These are phyloP conservation scores for Xylaria multiplex DNA, from an alignment of 2,329 filamentous ascomycete genomes.

Conservation along the genomic window DNA sequence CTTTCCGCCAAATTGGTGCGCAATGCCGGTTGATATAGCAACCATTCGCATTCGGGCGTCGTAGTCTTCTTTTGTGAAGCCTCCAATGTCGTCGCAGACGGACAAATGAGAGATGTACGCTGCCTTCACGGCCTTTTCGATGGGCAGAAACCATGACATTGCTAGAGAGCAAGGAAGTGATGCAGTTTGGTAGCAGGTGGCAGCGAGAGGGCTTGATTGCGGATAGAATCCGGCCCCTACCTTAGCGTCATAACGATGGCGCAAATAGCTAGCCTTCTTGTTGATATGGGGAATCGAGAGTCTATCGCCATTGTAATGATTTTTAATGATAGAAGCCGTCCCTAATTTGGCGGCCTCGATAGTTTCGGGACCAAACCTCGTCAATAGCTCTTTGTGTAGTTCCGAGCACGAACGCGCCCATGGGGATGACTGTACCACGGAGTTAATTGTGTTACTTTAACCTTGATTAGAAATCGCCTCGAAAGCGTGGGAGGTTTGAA, in stretches of 20 bases:
- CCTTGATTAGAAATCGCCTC: not conserved
- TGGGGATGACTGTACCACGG: not conserved
- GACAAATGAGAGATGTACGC: constrained; percentile 33
- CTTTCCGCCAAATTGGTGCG: constrained; percentile 27
- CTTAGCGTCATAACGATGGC: constrained; percentile 25
- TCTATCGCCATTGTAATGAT: constrained; percentile 27
- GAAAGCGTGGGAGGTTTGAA: too few species aligned
- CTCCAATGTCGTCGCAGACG: constrained; percentile 33
- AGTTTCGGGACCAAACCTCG: constrained; percentile 31
- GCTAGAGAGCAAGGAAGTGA: constrained; percentile 27
- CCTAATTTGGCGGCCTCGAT: constrained; percentile 22
- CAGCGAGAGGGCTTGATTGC: constrained; percentile 31
- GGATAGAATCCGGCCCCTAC: constrained; percentile 33
- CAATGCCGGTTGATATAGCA: constrained; percentile 28
- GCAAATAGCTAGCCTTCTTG: constrained; percentile 36
- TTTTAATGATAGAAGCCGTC: constrained; percentile 22
- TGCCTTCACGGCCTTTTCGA: constrained; percentile 26
- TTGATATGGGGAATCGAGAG: constrained; percentile 33
- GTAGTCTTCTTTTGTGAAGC: constrained; percentile 30
- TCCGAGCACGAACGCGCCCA: constrained; percentile 34
- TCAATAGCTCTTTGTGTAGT: constrained; percentile 29
- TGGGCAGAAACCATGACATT: constrained; percentile 31
- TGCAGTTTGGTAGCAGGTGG: constrained; percentile 30
- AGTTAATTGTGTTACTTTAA: not conserved
- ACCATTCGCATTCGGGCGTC: constrained; percentile 34